These are phyloP conservation scores for Coleophoma cylindrospora DNA, from an alignment of 2,329 filamentous ascomycete species.

Conservation along the genomic window DNA sequence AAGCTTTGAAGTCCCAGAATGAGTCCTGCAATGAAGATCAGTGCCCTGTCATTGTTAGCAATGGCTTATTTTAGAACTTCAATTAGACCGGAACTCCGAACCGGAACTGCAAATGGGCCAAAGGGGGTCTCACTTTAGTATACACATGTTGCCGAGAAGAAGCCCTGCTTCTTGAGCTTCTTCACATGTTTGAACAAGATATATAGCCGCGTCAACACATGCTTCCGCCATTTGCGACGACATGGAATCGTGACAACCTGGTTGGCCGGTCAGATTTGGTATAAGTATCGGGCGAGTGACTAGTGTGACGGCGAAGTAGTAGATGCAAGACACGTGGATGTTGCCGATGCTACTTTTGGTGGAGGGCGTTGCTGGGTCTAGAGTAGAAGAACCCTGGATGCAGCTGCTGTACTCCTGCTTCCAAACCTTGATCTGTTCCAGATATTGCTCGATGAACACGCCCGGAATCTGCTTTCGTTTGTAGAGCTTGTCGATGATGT, in stretches of 20 bases:
- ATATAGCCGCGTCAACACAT: slow-evolving; percentile 3
- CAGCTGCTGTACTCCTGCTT: slow-evolving; percentile 23
- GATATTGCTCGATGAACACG: not conserved
- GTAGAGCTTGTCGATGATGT: not conserved
- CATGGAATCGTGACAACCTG: slow-evolving; percentile 18
- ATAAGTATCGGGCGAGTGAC: slow-evolving; percentile 4
- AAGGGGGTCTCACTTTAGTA: slow-evolving; percentile 1
- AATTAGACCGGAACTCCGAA: not conserved
- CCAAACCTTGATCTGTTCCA: not conserved
- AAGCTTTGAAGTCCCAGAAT: slow-evolving; percentile 2
- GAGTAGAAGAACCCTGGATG: not conserved
- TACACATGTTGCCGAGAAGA: slow-evolving; percentile 3
- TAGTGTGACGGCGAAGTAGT: slow-evolving; percentile 4
- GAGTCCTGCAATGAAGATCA: slow-evolving; percentile 2
- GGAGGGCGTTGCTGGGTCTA: not conserved
- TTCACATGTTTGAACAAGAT: slow-evolving; percentile 1
- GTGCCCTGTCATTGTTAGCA: not conserved
- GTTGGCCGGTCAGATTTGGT: not conserved
- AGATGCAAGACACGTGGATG: slow-evolving; percentile 1
- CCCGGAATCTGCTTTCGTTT: slow-evolving; percentile 3
- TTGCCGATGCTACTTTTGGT: not conserved
- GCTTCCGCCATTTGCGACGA: slow-evolving; percentile 14
- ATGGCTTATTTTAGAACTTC: not conserved
- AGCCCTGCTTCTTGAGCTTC: slow-evolving; percentile 1
- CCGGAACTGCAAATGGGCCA: not conserved